These are phyloP conservation scores for Trifolium subterraneum DNA, from an alignment of 306 rosid genomes.

Conservation along the genomic window DNA sequence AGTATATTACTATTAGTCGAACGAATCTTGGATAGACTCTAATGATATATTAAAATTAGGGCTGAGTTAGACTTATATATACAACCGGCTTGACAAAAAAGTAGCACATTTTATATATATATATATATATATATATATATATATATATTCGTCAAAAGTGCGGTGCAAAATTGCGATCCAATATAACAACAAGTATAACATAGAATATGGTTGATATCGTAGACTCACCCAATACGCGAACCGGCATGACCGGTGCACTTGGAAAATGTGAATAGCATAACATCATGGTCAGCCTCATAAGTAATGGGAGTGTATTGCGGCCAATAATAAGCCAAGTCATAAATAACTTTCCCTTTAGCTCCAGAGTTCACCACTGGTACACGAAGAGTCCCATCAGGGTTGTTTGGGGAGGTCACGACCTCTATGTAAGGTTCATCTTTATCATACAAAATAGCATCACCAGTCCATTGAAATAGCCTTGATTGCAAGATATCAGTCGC, in stretches of 20 bases:
- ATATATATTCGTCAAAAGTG: too few species aligned
- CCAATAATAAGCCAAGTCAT: conserved; percentile 90
- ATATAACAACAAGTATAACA: too few species aligned
- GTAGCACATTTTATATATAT: too few species aligned
- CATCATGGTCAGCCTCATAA: conserved; percentile 55
- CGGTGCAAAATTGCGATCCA: too few species aligned
- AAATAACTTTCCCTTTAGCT: conserved; percentile 52
- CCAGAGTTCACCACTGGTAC: conserved; percentile 45
- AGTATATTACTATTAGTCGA: too few species aligned
- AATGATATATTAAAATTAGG: too few species aligned
- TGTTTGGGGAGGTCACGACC: conserved; percentile 75
- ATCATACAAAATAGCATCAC: conserved; percentile 63
- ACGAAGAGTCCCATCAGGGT: conserved; percentile 71
- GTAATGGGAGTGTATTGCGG: conserved; percentile 84
- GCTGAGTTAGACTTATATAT: too few species aligned
- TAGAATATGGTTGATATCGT: neutral
- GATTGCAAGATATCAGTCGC: conserved; percentile 53
- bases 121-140: too few species aligned
- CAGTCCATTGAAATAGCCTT: conserved; percentile 69
- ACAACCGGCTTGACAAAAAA: too few species aligned
- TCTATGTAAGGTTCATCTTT: conserved; percentile 68
- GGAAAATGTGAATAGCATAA: conserved; percentile 84
- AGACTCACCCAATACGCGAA: conserved; percentile 78
- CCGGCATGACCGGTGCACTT: conserved; percentile 94
- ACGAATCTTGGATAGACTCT: too few species aligned